phyloP scores from a whole-genome alignment of 2,329 filamentous ascomycete genomes.

The Aspergillus thermomutatus region DNA sequence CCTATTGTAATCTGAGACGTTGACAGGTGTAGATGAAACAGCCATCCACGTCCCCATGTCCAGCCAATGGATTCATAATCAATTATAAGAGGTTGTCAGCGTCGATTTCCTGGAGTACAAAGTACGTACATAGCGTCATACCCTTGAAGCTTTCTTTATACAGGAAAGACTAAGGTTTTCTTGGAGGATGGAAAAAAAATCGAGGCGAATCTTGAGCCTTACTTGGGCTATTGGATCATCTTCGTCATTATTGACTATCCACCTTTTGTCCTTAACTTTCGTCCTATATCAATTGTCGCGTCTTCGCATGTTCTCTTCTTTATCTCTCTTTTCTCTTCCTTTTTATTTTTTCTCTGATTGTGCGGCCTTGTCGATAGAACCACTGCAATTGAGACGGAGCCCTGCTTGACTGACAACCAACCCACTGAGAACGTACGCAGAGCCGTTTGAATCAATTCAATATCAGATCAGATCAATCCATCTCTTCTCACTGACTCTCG shows the following conservation, averaged over 20 bases:
- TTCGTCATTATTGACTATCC: conserved; percentile 1
- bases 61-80: too few relatives aligned
- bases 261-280: conserved; percentile 4
- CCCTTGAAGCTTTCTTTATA: not conserved
- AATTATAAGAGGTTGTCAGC: not conserved
- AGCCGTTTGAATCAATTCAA: not conserved
- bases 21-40: not conserved
- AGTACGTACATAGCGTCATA: not conserved
- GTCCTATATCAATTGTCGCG: not conserved
- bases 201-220: conserved; percentile 11
- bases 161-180: not conserved
- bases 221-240: conserved; percentile 16
- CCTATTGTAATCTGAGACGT: not conserved
- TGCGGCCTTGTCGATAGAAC: not conserved
- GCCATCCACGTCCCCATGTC: not conserved
- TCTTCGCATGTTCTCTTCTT: not conserved
- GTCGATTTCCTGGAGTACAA: not conserved
- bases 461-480: not conserved
- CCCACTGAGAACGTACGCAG: not conserved
- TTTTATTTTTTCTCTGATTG: not conserved
- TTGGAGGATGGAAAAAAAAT: not conserved
- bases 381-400: not conserved
- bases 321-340: not conserved
- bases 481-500: too few relatives aligned
- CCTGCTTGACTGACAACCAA: not conserved